phyloP scores from a whole-genome alignment of 345 rosid species.

The Corchorus olitorius region DNA sequence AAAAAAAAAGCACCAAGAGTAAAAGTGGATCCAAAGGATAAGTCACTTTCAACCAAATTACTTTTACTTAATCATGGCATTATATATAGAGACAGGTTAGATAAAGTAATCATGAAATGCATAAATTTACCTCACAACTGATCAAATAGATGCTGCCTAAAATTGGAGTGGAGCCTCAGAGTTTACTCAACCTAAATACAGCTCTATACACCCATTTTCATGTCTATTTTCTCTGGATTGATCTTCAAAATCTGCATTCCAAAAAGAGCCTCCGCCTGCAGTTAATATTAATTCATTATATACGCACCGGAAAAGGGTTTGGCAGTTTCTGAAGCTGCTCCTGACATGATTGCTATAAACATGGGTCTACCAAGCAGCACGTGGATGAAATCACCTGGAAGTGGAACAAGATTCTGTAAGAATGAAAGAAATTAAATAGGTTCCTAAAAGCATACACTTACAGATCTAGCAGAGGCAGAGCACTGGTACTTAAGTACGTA shows the following conservation, averaged over 20 bases:
- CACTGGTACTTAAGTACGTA: no score
- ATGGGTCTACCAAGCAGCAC: constrained; percentile 87
- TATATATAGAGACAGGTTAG: neutral
- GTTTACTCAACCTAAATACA: constrained; percentile 22
- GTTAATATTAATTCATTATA: no score
- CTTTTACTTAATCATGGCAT: neutral
- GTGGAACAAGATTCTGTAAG: constrained; percentile 74
- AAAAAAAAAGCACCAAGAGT: no score
- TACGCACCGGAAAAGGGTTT: neutral
- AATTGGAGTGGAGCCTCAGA: constrained; percentile 25
- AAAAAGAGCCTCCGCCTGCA: no score
- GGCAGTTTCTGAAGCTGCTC: constrained; percentile 69
- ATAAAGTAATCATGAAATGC: neutral
- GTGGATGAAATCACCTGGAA: constrained; percentile 91
- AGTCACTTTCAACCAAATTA: no score
- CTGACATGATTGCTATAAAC: constrained; percentile 76
- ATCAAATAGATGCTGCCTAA: constrained; percentile 34
- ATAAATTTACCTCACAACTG: constrained; percentile 42
- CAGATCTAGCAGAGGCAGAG: neutral
- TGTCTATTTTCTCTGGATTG: constrained; percentile 85
- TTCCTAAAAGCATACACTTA: neutral
- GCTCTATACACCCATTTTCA: constrained; percentile 88
- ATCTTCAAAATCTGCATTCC: constrained; percentile 76
- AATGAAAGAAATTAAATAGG: neutral
- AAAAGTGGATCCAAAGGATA: no score